Evolutionary conservation across 2,329 filamentous ascomycete genomes (phyloP), one percentile per base, ranked within the genome.

Genomic region (Juglanconis oblonga): DNA sequence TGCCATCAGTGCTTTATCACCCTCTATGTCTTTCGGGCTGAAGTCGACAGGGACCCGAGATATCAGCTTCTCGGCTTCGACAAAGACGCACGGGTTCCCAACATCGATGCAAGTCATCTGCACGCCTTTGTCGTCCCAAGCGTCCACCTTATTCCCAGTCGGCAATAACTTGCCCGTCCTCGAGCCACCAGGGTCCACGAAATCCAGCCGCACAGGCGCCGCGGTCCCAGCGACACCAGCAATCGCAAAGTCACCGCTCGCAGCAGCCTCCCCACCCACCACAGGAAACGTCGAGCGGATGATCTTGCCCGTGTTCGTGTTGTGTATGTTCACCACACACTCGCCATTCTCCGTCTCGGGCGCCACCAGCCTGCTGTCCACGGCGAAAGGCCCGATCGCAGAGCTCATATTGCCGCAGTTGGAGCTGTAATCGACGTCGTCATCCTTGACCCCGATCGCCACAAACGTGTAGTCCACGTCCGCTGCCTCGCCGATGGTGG

Each of bases 371-470:
- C 81, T 77, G 31, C 78, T 71, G 66, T 88, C 82, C 11, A 87
- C 75, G 2, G 85, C 85, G 67, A 84, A 87, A 0, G 89, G 88
- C 0, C 88, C 89, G 50, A 91, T 81, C 0, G 85, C 81, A 45
- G 82, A 80, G 5, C 79, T 84, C 86, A 92, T 88, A 70, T 91
- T 91, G n/a, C 89, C 89, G 69, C 88, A 91, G 66, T 91, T 92
- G 31, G 87, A 85, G 0, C 86, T 84, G 67, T 84, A 81, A 67
- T 91, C 88, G 2, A 92, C 78, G 36, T 76, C 73, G 4, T 76
- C 75, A 65, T 87, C 80, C 55, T 81, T 81, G 57, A 91, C 81
- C 3, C 88, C 88, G 6, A 91, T 76, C 44, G 87, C 85, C 1
- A 88, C 83, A 69, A 92, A 92, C 0, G 88, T 92, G 68, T 88